phyloP scores from a whole-genome alignment of 352 stramenopile genomes.

The Albugo candida region DNA sequence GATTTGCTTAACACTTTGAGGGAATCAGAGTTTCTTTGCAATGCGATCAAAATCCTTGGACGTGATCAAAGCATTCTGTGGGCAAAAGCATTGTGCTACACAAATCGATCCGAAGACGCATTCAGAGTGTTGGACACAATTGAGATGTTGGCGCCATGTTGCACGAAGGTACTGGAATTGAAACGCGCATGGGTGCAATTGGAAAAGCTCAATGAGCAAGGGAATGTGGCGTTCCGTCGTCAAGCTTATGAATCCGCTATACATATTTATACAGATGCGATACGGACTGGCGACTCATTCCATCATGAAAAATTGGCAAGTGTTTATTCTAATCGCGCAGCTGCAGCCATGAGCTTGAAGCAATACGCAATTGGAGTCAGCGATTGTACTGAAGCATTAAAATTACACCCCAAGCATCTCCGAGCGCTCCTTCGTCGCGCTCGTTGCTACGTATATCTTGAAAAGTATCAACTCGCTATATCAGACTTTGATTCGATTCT shows the following conservation, averaged over 20 bases:
- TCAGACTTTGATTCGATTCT: slow-evolving; percentile 64
- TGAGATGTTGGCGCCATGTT: slow-evolving; percentile 42
- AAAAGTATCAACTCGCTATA: slow-evolving; percentile 35
- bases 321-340: slow-evolving; percentile 66
- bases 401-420: slow-evolving; percentile 33
- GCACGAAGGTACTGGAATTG: slow-evolving; percentile 42
- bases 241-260: slow-evolving; percentile 31
- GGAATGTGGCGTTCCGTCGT: slow-evolving; percentile 44
- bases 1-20: too few relatives aligned
- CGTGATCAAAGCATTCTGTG: slow-evolving; percentile 42
- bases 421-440: slow-evolving; percentile 42
- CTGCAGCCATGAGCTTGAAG: slow-evolving; percentile 53
- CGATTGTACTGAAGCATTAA: slow-evolving; percentile 54
- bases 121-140: slow-evolving; percentile 28
- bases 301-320: slow-evolving; percentile 17
- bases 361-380: slow-evolving; percentile 38
- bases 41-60: slow-evolving; percentile 20
- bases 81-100: slow-evolving; percentile 43
- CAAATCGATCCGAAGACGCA: slow-evolving; percentile 43
- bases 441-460: slow-evolving; percentile 37
- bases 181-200: slow-evolving; percentile 45
- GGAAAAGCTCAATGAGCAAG: slow-evolving; percentile 40
- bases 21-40: too few relatives aligned
- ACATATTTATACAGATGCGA: slow-evolving; percentile 36
- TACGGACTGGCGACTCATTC: slow-evolving; percentile 3